Conservation (phyloP, 345 rosid species). For the Jatropha curcas region DNA sequence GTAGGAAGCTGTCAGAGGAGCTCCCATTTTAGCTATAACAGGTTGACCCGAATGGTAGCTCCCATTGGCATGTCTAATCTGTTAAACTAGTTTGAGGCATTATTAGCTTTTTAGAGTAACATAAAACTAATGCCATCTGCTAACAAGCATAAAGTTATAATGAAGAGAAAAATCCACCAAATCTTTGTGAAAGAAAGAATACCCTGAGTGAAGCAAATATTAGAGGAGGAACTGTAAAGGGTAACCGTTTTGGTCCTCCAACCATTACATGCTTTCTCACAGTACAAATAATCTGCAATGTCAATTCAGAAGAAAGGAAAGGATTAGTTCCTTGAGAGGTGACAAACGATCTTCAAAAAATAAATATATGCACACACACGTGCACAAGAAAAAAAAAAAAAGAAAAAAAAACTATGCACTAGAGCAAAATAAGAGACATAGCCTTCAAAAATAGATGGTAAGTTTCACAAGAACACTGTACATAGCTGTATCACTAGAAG, state of each 20-base stretch:
- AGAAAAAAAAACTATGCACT: neutral
- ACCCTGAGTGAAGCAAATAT: conserved; percentile 83
- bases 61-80: neutral
- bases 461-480: neutral
- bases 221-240: conserved; percentile 92
- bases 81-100: neutral
- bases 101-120: neutral
- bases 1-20: neutral
- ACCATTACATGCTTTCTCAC: conserved; percentile 81
- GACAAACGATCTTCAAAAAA: neutral
- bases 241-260: conserved; percentile 90
- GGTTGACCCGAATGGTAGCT: neutral
- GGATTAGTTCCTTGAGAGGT: neutral
- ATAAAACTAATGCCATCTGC: neutral
- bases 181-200: conserved; percentile 12
- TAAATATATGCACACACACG: no score
- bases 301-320: conserved; percentile 21
- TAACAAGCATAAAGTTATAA: neutral
- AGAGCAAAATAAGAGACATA: neutral
- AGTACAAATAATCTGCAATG: conserved; percentile 59
- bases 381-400: neutral
- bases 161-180: conserved; percentile 2
- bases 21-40: neutral
- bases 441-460: neutral
- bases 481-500: no score